These are phyloP conservation scores for Anthracocystis walkeri DNA, from an alignment of 1,284 basidiomycete genomes.

Conservation along the genomic window DNA sequence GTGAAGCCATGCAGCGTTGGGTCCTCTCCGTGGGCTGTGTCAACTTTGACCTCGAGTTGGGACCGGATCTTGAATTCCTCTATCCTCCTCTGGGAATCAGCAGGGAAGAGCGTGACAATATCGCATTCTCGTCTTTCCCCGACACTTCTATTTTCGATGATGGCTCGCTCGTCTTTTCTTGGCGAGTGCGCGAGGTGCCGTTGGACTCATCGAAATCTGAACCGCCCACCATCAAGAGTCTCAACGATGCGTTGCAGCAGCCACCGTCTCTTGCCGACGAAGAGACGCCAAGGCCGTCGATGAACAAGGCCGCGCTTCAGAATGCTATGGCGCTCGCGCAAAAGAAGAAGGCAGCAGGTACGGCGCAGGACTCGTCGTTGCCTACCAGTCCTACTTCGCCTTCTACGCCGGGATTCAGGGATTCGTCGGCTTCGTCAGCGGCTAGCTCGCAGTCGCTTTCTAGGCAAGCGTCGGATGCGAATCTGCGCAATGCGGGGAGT, in stretches of 20 bases:
- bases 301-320: slow-evolving; percentile 44
- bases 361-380: slow-evolving; percentile 13
- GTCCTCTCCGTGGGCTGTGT: slow-evolving; percentile 66
- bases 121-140: slow-evolving; percentile 94
- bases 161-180: slow-evolving; percentile 64
- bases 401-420: slow-evolving; percentile 20
- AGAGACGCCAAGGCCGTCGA: slow-evolving; percentile 47
- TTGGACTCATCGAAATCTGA: slow-evolving; percentile 49
- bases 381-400: slow-evolving; percentile 28
- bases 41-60: slow-evolving; percentile 72
- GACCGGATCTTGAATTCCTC: slow-evolving; percentile 82
- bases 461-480: slow-evolving; percentile 37
- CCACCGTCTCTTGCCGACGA: slow-evolving; percentile 19
- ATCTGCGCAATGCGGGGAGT: slow-evolving; percentile 18
- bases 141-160: slow-evolving; percentile 75
- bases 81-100: slow-evolving; percentile 77
- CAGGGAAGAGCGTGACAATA: slow-evolving; percentile 80
- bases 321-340: slow-evolving; percentile 25
- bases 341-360: slow-evolving; percentile 17
- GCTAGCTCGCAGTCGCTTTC: slow-evolving; percentile 25
- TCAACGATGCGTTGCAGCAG: slow-evolving; percentile 26
- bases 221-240: slow-evolving; percentile 52
- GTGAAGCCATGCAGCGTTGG: slow-evolving; percentile 67
- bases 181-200: slow-evolving; percentile 66
- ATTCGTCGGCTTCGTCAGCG: slow-evolving; percentile 24